Conservation (phyloP, 2,329 filamentous ascomycete species). For the Xylaria sp. region DNA sequence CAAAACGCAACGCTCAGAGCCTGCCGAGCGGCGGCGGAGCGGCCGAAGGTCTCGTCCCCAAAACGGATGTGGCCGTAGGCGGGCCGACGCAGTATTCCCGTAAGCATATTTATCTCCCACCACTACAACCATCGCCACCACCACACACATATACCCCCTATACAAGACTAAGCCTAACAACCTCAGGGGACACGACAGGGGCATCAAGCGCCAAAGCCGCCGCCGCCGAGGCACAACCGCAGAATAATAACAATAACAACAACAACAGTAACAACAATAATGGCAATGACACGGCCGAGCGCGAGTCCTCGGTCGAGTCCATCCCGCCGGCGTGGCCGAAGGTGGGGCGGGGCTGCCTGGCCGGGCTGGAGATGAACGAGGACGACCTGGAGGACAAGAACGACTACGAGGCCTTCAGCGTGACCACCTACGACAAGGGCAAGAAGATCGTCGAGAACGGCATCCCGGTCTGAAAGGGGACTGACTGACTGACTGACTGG, state of each 20-base stretch:
- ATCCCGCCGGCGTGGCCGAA: conserved; percentile 38
- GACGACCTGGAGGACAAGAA: conserved; percentile 36
- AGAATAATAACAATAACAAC: too few relatives aligned
- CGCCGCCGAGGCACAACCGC: conserved; percentile 14
- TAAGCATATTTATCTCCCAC: conserved; percentile 21
- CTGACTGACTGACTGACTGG: too few relatives aligned
- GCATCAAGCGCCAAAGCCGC: conserved; percentile 23
- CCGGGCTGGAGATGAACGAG: conserved; percentile 32
- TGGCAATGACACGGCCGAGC: conserved; percentile 14
- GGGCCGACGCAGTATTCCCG: conserved; percentile 39
- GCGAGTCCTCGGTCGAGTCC: conserved; percentile 35
- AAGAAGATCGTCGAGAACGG: conserved; percentile 38
- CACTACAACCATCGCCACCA: too few relatives aligned
- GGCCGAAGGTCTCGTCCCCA: conserved; percentile 36
- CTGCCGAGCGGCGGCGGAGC: conserved; percentile 31
- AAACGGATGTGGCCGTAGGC: conserved; percentile 39
- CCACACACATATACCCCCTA: too few relatives aligned
- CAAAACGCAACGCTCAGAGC: conserved; percentile 33
- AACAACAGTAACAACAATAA: not conserved
- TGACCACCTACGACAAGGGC: conserved; percentile 39
- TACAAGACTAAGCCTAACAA: conserved; percentile 26
- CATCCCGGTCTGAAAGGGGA: conserved; percentile 28
- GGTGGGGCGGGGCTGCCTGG: conserved; percentile 35
- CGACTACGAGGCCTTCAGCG: conserved; percentile 41
- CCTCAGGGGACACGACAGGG: too few relatives aligned